phyloP scores from a whole-genome alignment of 192 early-diverging fungal genomes.

The Coemansia sp. region DNA sequence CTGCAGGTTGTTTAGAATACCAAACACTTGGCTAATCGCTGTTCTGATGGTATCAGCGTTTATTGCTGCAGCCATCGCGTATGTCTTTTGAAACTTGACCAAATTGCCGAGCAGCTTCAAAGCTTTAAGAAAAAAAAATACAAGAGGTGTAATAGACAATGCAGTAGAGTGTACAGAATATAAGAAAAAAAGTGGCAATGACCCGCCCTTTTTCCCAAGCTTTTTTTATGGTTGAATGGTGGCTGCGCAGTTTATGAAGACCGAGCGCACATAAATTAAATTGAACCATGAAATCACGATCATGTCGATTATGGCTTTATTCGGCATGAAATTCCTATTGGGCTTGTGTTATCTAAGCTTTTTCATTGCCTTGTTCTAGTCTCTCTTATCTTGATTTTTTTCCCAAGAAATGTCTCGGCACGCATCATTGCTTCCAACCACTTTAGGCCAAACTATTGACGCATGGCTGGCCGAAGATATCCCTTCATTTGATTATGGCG shows the following conservation, averaged over 20 bases:
- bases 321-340: too few species aligned
- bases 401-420: constrained; percentile 48
- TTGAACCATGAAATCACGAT: too few species aligned
- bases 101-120: too few species aligned
- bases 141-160: background rate
- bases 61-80: constrained; percentile 14
- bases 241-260: too few species aligned
- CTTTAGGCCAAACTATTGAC: constrained; percentile 70
- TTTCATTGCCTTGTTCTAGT: too few species aligned
- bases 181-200: background rate
- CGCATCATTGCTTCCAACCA: constrained; percentile 72
- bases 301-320: too few species aligned
- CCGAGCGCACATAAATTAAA: too few species aligned
- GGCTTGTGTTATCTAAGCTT: too few species aligned
- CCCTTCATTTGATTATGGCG: constrained; percentile 98
- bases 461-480: constrained; percentile 91
- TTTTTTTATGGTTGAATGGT: too few species aligned
- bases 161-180: constrained; percentile 4
- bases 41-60: constrained; percentile 16
- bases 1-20: constrained; percentile 26
- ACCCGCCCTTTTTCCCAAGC: too few species aligned
- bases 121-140: too few species aligned
- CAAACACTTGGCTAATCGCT: constrained; percentile 31
- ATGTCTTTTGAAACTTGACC: background rate
- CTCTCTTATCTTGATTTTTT: too few species aligned